Base-by-base conservation (phyloP, 805 yeast genomes). In the Candida coleopterorum region DNA sequence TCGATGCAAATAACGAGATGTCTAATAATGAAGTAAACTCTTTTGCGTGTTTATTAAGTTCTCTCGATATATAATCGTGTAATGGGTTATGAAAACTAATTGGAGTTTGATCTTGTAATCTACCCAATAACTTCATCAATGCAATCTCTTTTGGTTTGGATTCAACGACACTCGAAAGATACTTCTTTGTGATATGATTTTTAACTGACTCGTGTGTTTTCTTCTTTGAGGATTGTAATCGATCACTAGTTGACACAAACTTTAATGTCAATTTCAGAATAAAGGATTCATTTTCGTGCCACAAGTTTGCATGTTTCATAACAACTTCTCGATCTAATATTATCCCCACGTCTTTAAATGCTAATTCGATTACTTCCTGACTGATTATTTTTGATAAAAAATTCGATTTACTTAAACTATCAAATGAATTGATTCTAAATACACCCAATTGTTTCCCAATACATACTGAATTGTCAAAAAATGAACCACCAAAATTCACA, bases 381-480 rank as follows among this genome's bases (percentile, higher is more conserved):
- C 70, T 57, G 8, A 76, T 58, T 16, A 69, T 58, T 34, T 65
- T 63, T 28, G 72, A 68, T 9, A 76, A 56, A 30, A 58, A 67
- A 45, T 72, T 73, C n/a, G 77, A 70, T 38, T 75, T 70, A 25
- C 62, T 65, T 33, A 70, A 53, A 25, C 75, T 68, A 42, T 72
- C 75, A 42, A 73, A 67, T 0, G 78, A 71, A 41, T 70, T 74
- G 7, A 71, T 62, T 35, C 77, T 43, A 40, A 74, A 71, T 0
- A 68, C 68, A 7, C 81, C 81, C 22, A 66, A 49, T 46, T 75
- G 81, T 42, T 69, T 66, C 3, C 74, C 76, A 7, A 63, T 53
- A 30, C 56, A 68, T 1, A 55, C 44, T n/a, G 42, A 46, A 26
- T 56, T 42, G 44, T 70, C 75, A 41, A 52, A 64, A 37, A 70